phyloP scores from a whole-genome alignment of 129 eudicot species.

The Tagetes erecta region DNA sequence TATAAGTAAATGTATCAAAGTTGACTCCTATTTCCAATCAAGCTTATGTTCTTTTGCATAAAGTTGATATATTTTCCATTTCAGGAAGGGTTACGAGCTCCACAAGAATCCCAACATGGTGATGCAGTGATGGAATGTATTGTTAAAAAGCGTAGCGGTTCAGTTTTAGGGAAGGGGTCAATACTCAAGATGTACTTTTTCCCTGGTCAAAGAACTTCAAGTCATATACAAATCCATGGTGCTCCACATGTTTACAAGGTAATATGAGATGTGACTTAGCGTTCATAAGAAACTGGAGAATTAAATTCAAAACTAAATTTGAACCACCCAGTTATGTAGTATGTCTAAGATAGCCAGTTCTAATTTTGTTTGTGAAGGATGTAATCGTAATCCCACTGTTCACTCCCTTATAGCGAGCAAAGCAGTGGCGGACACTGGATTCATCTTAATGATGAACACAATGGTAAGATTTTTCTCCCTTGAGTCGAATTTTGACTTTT shows the following conservation, averaged over 20 bases:
- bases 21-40: not conserved
- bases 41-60: slow-evolving; percentile 11
- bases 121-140: slow-evolving; percentile 99
- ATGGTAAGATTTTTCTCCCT: slow-evolving; percentile 23
- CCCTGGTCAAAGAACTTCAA: slow-evolving; percentile 98
- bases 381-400: slow-evolving; percentile 33
- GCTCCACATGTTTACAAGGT: slow-evolving; percentile 99
- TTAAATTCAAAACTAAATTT: slow-evolving; percentile 15
- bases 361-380: slow-evolving; percentile 25
- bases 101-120: slow-evolving; percentile 92
- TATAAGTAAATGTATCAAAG: not conserved
- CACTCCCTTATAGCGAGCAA: slow-evolving; percentile 37
- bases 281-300: slow-evolving; percentile 7
- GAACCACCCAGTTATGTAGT: slow-evolving; percentile 13
- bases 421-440: slow-evolving; percentile 34
- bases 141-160: slow-evolving; percentile 90
- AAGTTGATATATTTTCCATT: slow-evolving; percentile 28
- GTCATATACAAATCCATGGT: slow-evolving; percentile 85
- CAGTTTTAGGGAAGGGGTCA: slow-evolving; percentile 94
- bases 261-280: slow-evolving; percentile 26
- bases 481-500: slow-evolving; percentile 25
- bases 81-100: slow-evolving; percentile 89
- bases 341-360: slow-evolving; percentile 24
- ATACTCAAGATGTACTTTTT: slow-evolving; percentile 96
- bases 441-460: slow-evolving; percentile 28